phyloP scores from a whole-genome alignment of 768 basidiomycete species.

The Paxillus involutus region DNA sequence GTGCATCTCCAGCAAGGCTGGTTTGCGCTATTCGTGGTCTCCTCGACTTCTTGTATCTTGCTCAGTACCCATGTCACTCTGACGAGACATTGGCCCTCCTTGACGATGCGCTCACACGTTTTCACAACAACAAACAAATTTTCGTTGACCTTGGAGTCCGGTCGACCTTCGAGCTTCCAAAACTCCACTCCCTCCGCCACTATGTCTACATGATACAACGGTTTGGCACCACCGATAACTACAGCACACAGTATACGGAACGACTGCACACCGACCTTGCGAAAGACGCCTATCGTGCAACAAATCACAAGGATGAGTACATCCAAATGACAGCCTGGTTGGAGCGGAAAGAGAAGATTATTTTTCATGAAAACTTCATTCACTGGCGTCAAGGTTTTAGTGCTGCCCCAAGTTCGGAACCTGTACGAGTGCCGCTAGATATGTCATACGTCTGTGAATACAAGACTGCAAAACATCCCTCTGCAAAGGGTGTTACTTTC shows the following conservation, averaged over 20 bases:
- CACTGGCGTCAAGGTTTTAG: too few relatives aligned
- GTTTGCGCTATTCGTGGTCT: conserved; percentile 20
- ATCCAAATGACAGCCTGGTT: not conserved
- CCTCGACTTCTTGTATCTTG: conserved; percentile 40
- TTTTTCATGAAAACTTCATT: too few relatives aligned
- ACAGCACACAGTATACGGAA: not conserved
- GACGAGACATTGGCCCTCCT: conserved; percentile 28
- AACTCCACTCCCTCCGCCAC: not conserved
- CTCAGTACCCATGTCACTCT: conserved; percentile 35
- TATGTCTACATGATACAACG: not conserved
- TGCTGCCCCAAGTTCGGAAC: too few relatives aligned
- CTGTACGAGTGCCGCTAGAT: too few relatives aligned
- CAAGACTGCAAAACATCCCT: too few relatives aligned
- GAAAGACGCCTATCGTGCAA: not conserved
- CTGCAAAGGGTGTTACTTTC: too few relatives aligned
- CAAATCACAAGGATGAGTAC: not conserved
- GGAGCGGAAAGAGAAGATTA: too few relatives aligned
- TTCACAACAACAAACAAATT: conserved; percentile 38
- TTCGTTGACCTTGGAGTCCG: conserved; percentile 39
- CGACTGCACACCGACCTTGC: not conserved
- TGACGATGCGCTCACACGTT: conserved; percentile 24
- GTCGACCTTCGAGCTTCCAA: conserved; percentile 4
- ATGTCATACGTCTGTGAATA: too few relatives aligned
- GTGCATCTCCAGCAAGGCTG: not conserved
- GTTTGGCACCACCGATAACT: not conserved